A percentile compares a stretch with the other conserved stretches of the same genome.
These are phyloP conservation scores for Tylopilus sp. DNA, from an alignment of 768 basidiomycete species.

Conservation along the genomic window DNA sequence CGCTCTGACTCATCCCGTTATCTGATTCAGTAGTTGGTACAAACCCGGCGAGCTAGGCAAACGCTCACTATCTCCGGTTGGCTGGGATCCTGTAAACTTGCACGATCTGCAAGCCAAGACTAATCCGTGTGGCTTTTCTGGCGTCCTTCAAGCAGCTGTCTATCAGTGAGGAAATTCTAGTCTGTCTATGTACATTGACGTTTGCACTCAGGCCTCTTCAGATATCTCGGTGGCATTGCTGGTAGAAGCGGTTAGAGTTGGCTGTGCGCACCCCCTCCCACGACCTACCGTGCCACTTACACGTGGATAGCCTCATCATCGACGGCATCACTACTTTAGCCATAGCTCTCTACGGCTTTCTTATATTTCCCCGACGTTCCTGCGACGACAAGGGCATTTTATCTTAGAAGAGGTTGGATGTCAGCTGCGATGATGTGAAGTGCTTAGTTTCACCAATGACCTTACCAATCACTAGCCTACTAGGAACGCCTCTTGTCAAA, in stretches of 20 bases:
- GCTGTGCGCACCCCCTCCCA: conserved; percentile 39
- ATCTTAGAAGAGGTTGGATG: conserved; percentile 57
- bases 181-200: background rate
- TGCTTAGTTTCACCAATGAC: background rate
- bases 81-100: conserved; percentile 52
- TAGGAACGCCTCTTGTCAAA: conserved; percentile 56
- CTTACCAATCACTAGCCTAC: background rate
- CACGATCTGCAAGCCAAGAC: background rate
- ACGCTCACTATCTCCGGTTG: conserved; percentile 59
- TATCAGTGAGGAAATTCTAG: conserved; percentile 45
- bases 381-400: conserved; percentile 58
- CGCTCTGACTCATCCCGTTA: background rate
- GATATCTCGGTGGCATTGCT: conserved; percentile 48
- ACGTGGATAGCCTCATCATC: conserved; percentile 50
- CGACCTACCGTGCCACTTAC: background rate
- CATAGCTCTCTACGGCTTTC: conserved; percentile 67
- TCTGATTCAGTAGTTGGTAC: conserved; percentile 51
- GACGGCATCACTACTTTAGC: conserved; percentile 71
- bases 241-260: conserved; percentile 67
- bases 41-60: conserved; percentile 67
- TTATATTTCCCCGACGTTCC: conserved; percentile 74
- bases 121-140: conserved; percentile 48
- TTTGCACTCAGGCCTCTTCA: background rate
- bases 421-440: conserved; percentile 3
- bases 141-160: conserved; percentile 60